These are phyloP conservation scores for Lathyrus sativus DNA, from an alignment of 306 rosid genomes.

Conservation along the genomic window DNA sequence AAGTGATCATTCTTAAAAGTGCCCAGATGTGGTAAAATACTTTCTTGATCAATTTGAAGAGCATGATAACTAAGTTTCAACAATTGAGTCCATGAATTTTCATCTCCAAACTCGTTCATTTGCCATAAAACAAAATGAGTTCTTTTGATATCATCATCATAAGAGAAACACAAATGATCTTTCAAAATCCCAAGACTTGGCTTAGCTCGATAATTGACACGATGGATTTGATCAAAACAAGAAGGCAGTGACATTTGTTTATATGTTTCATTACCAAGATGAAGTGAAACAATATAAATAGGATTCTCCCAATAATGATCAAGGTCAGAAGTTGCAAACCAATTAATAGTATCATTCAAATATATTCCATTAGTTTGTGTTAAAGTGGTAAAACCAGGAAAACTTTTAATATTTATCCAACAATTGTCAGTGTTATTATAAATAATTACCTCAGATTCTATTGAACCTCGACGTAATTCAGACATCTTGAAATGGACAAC, in stretches of 20 bases:
- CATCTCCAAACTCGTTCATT: slow-evolving; percentile 9
- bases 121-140: slow-evolving; percentile 8
- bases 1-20: background rate
- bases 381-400: background rate
- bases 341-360: background rate
- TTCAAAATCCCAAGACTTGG: slow-evolving; percentile 4
- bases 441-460: background rate
- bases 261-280: background rate
- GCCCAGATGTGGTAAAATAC: background rate
- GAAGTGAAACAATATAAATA: background rate
- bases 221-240: background rate
- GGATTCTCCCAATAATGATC: background rate
- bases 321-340: background rate
- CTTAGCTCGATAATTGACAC: background rate
- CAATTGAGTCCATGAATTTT: slow-evolving; percentile 3
- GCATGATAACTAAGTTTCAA: background rate
- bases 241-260: background rate
- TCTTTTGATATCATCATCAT: background rate
- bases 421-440: background rate
- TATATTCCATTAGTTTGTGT: background rate
- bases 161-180: background rate
- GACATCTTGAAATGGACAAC: background rate
- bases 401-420: slow-evolving; percentile 1
- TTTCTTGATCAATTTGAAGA: background rate
- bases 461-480: background rate